Conservation (phyloP, 257 asterid species). For the Lavandula angustifolia region DNA sequence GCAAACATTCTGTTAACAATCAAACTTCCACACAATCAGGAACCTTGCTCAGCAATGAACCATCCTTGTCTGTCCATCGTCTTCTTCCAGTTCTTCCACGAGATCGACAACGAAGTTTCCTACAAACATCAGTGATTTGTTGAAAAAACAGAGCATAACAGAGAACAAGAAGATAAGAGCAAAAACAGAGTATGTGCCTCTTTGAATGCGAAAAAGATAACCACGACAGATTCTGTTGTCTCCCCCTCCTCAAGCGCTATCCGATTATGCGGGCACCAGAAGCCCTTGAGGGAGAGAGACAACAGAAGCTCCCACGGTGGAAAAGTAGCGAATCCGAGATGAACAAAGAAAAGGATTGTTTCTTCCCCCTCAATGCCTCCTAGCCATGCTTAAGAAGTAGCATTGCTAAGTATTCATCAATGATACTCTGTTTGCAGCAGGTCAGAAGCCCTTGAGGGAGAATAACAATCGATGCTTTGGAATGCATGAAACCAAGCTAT, state of each 20-base stretch:
- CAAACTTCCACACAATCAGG: not conserved
- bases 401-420: not conserved
- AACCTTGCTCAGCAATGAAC: constrained; percentile 6
- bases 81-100: not conserved
- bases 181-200: not conserved
- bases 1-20: not conserved
- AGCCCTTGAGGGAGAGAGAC: constrained; percentile 65
- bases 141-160: not conserved
- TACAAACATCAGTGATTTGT: constrained; percentile 4
- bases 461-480: constrained; percentile 53
- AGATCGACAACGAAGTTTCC: not conserved
- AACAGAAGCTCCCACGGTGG: constrained; percentile 48
- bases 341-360: constrained; percentile 46
- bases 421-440: constrained; percentile 8
- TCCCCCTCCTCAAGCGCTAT: constrained; percentile 34
- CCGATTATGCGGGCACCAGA: constrained; percentile 37
- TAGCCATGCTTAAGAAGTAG: constrained; percentile 28
- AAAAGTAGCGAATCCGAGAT: constrained; percentile 26
- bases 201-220: not conserved
- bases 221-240: constrained; percentile 45
- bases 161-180: not conserved
- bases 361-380: constrained; percentile 52
- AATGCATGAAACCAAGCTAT: constrained; percentile 22
- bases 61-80: not conserved
- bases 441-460: constrained; percentile 81